Evolutionary conservation across 805 yeast species (phyloP).

Genomic region (Pichia californica): DNA sequence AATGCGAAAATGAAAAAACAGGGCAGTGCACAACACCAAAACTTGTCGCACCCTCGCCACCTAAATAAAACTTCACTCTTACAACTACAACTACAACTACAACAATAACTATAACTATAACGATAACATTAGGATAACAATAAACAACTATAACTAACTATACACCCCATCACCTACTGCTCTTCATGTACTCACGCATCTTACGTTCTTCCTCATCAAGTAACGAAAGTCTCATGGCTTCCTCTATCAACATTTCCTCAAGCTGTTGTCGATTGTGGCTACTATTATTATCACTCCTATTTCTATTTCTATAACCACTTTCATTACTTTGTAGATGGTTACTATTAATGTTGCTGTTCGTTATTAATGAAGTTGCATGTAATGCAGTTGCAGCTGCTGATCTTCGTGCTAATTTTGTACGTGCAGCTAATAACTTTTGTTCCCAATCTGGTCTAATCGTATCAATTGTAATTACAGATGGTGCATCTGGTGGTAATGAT

Average conservation of each 20-base stretch:
- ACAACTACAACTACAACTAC: too few relatives aligned
- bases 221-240: constrained; percentile 70
- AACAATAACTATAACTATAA: too few relatives aligned
- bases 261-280: constrained; percentile 33
- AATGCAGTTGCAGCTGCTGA: constrained; percentile 93
- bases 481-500: constrained; percentile 60
- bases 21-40: too few relatives aligned
- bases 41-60: too few relatives aligned
- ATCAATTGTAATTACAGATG: constrained; percentile 74
- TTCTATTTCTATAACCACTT: constrained; percentile 23
- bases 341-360: constrained; percentile 19
- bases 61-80: too few relatives aligned
- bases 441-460: constrained; percentile 92
- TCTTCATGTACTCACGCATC: constrained; percentile 21
- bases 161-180: background rate
- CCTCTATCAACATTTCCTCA: constrained; percentile 77
- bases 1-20: too few relatives aligned
- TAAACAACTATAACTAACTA: background rate
- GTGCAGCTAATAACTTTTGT: constrained; percentile 59
- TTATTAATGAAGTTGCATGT: constrained; percentile 75
- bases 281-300: constrained; percentile 59
- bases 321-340: too few relatives aligned
- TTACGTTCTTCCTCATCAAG: constrained; percentile 60
- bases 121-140: too few relatives aligned
- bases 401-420: constrained; percentile 70